Conservation (phyloP, 2,329 filamentous ascomycete genomes). For the Dryadomyces quercivorus region DNA sequence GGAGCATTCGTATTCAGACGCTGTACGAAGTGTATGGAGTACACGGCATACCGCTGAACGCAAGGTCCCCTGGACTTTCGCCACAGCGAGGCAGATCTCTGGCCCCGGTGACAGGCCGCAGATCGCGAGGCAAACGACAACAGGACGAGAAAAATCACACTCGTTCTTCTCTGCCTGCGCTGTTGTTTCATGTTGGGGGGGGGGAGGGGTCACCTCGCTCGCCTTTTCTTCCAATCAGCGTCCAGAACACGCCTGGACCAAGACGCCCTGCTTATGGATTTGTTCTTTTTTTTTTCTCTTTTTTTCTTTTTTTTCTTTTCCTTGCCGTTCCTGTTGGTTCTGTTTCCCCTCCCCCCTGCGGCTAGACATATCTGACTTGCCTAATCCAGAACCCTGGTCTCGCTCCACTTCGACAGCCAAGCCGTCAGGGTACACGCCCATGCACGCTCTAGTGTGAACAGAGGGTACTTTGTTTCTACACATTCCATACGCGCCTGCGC, state of each 20-base stretch:
- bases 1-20: too few species aligned
- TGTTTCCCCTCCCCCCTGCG: background rate
- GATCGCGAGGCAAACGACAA: background rate
- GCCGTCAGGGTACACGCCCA: background rate
- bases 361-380: background rate
- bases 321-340: background rate
- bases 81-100: background rate
- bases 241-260: background rate
- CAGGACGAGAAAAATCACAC: too few species aligned
- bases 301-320: background rate
- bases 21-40: too few species aligned
- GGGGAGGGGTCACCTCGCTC: background rate
- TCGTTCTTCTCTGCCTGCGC: background rate
- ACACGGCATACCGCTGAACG: too few species aligned
- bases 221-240: background rate
- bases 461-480: background rate
- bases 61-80: too few species aligned
- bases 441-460: background rate
- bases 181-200: background rate
- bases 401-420: too few species aligned
- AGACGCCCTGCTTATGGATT: background rate
- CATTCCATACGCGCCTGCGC: too few species aligned
- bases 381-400: background rate
- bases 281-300: background rate
- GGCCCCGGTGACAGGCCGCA: background rate